Base-by-base conservation (phyloP, 2,329 filamentous ascomycete species). In the Neofusicoccum cordaticola region DNA sequence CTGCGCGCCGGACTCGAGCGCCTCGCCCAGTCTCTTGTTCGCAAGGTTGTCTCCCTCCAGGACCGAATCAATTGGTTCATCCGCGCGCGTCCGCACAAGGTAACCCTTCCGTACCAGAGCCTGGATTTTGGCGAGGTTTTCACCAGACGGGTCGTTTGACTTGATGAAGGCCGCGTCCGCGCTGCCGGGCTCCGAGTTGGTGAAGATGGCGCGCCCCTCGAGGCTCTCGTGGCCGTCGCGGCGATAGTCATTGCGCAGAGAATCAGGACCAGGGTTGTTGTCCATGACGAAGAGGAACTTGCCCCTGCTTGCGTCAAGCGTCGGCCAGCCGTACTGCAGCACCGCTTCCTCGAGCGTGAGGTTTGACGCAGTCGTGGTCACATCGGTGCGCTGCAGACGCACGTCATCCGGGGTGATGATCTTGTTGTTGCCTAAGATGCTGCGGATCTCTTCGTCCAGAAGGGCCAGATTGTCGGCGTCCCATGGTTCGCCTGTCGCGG, bases 211-310 rank as follows among this genome's bases (percentile, higher is more conserved):
- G 22, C 82, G 76, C 53, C 79, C 79, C 64, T 84, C 77, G 13
- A 80, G 71, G 6, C 70, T 75, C 58, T 73, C 68, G 67, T 77
- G 72, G 7, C 73, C 71, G 9, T 68, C 41, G 31, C 71, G 68
- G 13, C 70, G 74, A 69, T 83, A 84, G n/a, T 77, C 68, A 31
- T 75, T 71, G 42, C 79, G 77, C 3, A 79, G 72, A 17, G 69
- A 51, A 11, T 70, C 71, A 15, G 31, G 27, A 2, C 15, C 34
- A 3, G 71, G 70, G 22, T 70, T 71, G 68, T 84, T 83, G 70
- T 84, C 82, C 73, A 84, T 83, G 67, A 80, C 78, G 74, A 84
- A 84, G 66, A 83, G 75, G 68, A 84, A 77, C 35, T 79, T 76
- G 4, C 81, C 81, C 11, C 81, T 72, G 0, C 79, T 77, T 2